Conservation (phyloP, 495 filamentous ascomycete species). For the Podospora conica region DNA sequence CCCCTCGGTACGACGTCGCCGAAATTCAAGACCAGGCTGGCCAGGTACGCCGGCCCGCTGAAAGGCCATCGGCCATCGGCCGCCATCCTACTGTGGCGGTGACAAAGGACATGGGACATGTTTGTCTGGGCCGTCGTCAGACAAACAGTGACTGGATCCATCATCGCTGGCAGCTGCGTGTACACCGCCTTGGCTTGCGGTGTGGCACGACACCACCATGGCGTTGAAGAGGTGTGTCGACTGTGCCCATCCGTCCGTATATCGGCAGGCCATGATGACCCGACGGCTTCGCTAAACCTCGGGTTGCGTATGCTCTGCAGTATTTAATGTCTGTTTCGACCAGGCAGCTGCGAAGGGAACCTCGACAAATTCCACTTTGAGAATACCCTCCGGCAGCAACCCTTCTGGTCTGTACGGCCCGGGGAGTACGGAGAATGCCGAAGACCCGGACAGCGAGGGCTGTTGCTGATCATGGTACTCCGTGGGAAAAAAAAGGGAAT, state of each 20-base stretch:
- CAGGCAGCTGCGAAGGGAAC: neutral
- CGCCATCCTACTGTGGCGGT: neutral
- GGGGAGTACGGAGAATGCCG: no score
- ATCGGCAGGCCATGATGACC: neutral
- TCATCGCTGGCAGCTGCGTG: no score
- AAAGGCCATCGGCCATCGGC: no score
- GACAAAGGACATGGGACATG: neutral
- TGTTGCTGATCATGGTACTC: neutral
- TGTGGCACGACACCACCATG: neutral
- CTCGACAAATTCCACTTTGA: neutral
- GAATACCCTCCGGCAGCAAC: neutral
- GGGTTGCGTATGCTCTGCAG: neutral
- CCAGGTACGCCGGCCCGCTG: neutral
- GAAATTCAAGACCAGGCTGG: neutral
- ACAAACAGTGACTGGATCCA: no score
- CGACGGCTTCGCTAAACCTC: neutral
- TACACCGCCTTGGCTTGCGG: neutral
- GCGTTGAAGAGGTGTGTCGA: neutral
- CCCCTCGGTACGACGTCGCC: neutral
- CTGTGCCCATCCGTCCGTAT: neutral
- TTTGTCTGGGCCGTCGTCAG: constrained; percentile 4
- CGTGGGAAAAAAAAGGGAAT: neutral
- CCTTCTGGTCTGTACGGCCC: neutral
- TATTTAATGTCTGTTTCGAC: neutral
- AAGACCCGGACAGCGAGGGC: neutral